Base-by-base conservation (phyloP, 257 asterid species). In the Solanum microdontum region DNA sequence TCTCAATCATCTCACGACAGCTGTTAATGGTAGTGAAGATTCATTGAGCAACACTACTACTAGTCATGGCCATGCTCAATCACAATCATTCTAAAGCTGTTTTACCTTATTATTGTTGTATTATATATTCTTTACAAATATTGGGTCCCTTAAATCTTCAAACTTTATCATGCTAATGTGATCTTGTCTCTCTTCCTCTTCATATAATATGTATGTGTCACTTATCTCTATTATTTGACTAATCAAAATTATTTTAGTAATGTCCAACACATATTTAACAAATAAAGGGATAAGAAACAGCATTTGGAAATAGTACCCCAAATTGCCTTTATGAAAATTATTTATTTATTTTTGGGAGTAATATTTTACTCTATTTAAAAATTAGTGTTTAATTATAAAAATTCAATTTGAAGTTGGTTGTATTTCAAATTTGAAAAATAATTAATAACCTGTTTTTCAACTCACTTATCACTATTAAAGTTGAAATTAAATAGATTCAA, bases 81-180 rank as follows among this genome's bases (percentile, higher is more conserved):
- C 83, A 37, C 88, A 82, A 90, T 89, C 90, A 90, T 85, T 82
- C 84, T 45, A 45, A 80, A 84, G 76, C 69, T 80, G 84, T 55
- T 86, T 85, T 79, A 32, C 80, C 34, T 84, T 28, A 69, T 51
- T 82, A 88, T 76, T 62, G 60, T 68, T 82, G 85, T 48, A 45
- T 82, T 82, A 82, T 82, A 66, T 86, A 72, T 86, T 43, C 15
- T 45, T 76, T 64, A 21, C 33, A 36, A 83, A 84, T 43, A 79
- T 36, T 74, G 45, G 92, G 94, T 28, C 88, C 93, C 48, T 70
- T 87, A 87, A 87, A 89, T 92, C 87, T 89, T 90, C 86, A 87
- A 75, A 90, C 92, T 89, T 87, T 89, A 88, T 91, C 92, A 84
- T 86, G 82, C 88, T 87, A 90, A 89, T 89, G 93, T 82, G 90